Evolutionary conservation across 805 yeast species (phyloP), one percentile per base, ranked within the genome.

Genomic region (Soucietia sequanensis): DNA sequence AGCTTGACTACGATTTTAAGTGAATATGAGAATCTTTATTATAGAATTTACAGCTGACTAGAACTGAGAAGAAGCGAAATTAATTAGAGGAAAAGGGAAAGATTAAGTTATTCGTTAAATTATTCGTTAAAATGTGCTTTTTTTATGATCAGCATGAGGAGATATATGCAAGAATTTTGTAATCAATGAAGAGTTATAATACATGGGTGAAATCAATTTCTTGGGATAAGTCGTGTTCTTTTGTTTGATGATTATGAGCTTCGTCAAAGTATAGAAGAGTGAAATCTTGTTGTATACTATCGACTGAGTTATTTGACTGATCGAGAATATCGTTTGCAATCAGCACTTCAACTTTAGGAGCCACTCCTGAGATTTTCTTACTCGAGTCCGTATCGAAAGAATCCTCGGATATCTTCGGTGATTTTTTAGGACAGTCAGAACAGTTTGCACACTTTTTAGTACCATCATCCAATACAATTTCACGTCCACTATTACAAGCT

Each of bases 401-500:
- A n/a, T n/a, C n/a, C n/a, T n/a, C 13, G 7, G n/a, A n/a, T 16
- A 19, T 29, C 15, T 29, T 21, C n/a, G 6, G 8, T n/a, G 23
- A n/a, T 23, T 47, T 48, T 30, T 41, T 47, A 4, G 56, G 56
- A 39, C 67, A 60, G 32, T 61, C 55, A 5, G 56, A 43, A 41
- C 68, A 62, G 34, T 56, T 49, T 12, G 50, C 51, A 40, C 68
- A 62, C 13, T 38, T 42, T 12, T 42, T 51, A 15, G 51, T 30
- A 5, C 58, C 56, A 27, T 58, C 56, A 16, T 48, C 56, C 27
- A 50, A 30, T 12, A 39, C 42, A 29, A 35, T 39, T 44, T 18
- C 30, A 21, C 19, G 23, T 4, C 31, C 31, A 29, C 31, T 29
- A 10, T 18, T 19, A 13, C 31, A 29, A 7, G 31, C 31, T n/a